Evolutionary conservation across 345 rosid species (phyloP), one percentile per base, ranked within the genome.

Genomic region (Pugionium dolabratum): DNA sequence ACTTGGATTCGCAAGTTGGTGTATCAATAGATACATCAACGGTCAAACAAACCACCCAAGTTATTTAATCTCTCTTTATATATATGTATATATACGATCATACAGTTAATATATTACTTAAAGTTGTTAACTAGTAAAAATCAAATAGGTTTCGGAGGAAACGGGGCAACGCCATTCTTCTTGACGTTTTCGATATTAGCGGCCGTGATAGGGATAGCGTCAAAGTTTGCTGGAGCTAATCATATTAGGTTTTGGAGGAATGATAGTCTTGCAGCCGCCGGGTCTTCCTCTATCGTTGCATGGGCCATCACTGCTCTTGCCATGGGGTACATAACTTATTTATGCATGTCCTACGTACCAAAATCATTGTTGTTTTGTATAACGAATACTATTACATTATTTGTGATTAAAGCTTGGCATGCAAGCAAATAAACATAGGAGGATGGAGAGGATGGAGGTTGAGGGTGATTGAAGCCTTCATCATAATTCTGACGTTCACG

Each of bases 401-500:
- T 11, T 0, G 27, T 2, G 49, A 3, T 41, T 2, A 75, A 86
- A 95, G 78, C 18, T 74, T 94, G 81, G 95, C 99, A 36, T 90
- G 95, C 82, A 90, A 90, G 76, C 79, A 90, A 70, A 93, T 88
- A 74, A 31, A 72, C 83, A 29, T 93, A 11, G 97, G 97, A 82
- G 95, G 97, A 11, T 58, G 85, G 76, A 79, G 97, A 56, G 96
- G 96, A 6, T 88, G 97, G 97, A 85, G 96, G 42, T 76, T 93
- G 48, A 81, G 61, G 64, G 70, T 81, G 4, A 36, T 86, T 1
- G 98, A 93, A 66, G 98, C 96, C 4, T 86, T 90, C 48, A 67
- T 85, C 1, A 93, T 93, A 36, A 85, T 93, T 3, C 66, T 93
- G 54, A 64, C 85, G 5, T 78, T 93, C 48, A 90, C 95, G 0